These are phyloP conservation scores for Shiraia sp. DNA, from an alignment of 2,329 filamentous ascomycete genomes.

Conservation along the genomic window DNA sequence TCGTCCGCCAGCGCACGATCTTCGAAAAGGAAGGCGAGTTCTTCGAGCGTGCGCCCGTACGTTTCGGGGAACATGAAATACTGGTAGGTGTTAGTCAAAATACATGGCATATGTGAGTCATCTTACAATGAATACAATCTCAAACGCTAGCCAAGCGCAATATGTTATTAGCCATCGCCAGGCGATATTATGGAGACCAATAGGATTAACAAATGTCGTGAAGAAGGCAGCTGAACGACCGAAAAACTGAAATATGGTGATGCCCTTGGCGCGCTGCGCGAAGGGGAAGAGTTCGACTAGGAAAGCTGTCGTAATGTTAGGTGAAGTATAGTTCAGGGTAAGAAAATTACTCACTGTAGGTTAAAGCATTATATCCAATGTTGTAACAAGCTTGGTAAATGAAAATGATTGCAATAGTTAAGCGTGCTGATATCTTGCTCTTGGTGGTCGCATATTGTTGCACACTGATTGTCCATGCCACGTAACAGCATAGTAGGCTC, in stretches of 20 bases:
- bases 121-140: slow-evolving; percentile 59
- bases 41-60: slow-evolving; percentile 69
- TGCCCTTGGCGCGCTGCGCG: slow-evolving; percentile 53
- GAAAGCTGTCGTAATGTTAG: slow-evolving; percentile 48
- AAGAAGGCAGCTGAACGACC: slow-evolving; percentile 65
- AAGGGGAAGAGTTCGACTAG: slow-evolving; percentile 55
- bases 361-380: slow-evolving; percentile 66
- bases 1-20: slow-evolving; percentile 33
- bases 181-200: slow-evolving; percentile 64
- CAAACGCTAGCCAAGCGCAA: slow-evolving; percentile 60
- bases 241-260: slow-evolving; percentile 63
- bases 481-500: slow-evolving; percentile 37
- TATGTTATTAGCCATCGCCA: slow-evolving; percentile 69
- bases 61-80: slow-evolving; percentile 73
- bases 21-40: slow-evolving; percentile 57
- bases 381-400: slow-evolving; percentile 60
- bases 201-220: slow-evolving; percentile 63
- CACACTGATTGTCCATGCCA: slow-evolving; percentile 51
- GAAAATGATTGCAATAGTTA: slow-evolving; percentile 55
- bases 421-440: slow-evolving; percentile 40
- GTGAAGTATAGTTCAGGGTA: background rate
- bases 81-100: slow-evolving; percentile 2
- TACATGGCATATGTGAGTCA: background rate
- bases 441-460: slow-evolving; percentile 49
- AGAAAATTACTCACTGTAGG: slow-evolving; percentile 52